A percentile compares a stretch with the other conserved stretches of the same genome.
phyloP scores from a whole-genome alignment of 2,329 filamentous ascomycete genomes.

The Scedosporium aurantiacum region DNA sequence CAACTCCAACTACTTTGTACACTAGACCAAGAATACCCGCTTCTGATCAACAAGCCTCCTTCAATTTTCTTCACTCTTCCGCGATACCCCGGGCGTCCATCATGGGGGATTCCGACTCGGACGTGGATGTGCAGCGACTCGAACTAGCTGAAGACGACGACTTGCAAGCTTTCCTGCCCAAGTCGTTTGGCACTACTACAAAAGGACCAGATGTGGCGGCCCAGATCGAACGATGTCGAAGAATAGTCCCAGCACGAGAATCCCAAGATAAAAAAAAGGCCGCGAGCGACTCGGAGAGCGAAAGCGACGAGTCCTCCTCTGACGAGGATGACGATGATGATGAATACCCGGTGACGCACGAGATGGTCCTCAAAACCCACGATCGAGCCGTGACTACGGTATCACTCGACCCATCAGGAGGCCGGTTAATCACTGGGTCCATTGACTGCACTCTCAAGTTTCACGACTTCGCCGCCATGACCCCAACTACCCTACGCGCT shows the following conservation, averaged over 20 bases:
- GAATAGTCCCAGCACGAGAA: slow-evolving; percentile 27
- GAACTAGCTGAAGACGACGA: slow-evolving; percentile 53
- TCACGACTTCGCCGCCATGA: slow-evolving; percentile 93
- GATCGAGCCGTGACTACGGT: slow-evolving; percentile 76
- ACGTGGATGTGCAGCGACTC: slow-evolving; percentile 37
- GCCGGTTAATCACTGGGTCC: slow-evolving; percentile 78
- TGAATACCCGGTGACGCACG: slow-evolving; percentile 85
- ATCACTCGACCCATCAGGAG: slow-evolving; percentile 75
- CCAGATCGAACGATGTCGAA: slow-evolving; percentile 70
- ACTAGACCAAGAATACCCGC: no score
- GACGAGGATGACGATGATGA: slow-evolving; percentile 58
- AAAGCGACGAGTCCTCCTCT: slow-evolving; percentile 21
- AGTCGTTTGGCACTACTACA: slow-evolving; percentile 74
- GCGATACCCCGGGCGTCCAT: background rate
- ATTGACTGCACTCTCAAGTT: slow-evolving; percentile 86
- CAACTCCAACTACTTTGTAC: no score
- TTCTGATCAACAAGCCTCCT: background rate
- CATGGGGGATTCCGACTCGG: slow-evolving; percentile 45
- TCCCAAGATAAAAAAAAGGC: slow-evolving; percentile 10
- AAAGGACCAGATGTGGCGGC: slow-evolving; percentile 62
- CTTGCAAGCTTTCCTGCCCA: slow-evolving; percentile 66
- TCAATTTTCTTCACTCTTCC: background rate
- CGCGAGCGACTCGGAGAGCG: slow-evolving; percentile 30
- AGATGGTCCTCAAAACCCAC: slow-evolving; percentile 86
- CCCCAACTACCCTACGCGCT: slow-evolving; percentile 81